Evolutionary conservation across 306 rosid species (phyloP), one percentile per base, ranked within the genome.

Genomic region (Lathyrus sativus): DNA sequence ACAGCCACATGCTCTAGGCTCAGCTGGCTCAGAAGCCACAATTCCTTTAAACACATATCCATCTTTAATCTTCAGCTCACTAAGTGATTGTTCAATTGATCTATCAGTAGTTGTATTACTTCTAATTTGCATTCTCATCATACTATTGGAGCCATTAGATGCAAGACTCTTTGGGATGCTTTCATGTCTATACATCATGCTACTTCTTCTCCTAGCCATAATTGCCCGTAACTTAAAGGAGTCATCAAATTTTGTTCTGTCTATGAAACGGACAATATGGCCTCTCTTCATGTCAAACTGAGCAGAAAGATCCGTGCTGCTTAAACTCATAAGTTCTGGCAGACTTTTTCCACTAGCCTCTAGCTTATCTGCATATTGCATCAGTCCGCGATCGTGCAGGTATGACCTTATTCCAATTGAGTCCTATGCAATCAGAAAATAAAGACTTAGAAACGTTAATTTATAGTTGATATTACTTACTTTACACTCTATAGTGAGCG

Each of bases 271-370:
- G 7, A 88, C 92, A 14, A 89, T 59, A 39, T 92, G 98, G 58
- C 92, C 95, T 76, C 98, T 81, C 79, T 89, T 92, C 95, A 92
- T 89, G 46, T 67, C 80, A 55, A 89, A 85, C 59, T 84, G 92
- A 14, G 85, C 50, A 51, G 80, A 70, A 39, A 87, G 91, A 76
- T 81, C 88, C 28, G 29, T 67, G 2, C 74, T 46, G 33, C 85
- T 82, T 58, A 86, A 53, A 75, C 63, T 75, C 28, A 87, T 72
- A 72, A 89, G 78, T 77, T 87, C 95, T 6, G 88, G 74, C 55
- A 89, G 76, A 73, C 50, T 19, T 79, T 77, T 84, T 51, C 83
- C 84, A 14, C 82, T 66, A 29, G 72, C 76, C 78, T 89, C 98
- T 22, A 89, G 71, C 82, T 77, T 85, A 15, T 89, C 88, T 42